phyloP scores from a whole-genome alignment of 208 protist species.

The Herpetomonas tarakana region DNA sequence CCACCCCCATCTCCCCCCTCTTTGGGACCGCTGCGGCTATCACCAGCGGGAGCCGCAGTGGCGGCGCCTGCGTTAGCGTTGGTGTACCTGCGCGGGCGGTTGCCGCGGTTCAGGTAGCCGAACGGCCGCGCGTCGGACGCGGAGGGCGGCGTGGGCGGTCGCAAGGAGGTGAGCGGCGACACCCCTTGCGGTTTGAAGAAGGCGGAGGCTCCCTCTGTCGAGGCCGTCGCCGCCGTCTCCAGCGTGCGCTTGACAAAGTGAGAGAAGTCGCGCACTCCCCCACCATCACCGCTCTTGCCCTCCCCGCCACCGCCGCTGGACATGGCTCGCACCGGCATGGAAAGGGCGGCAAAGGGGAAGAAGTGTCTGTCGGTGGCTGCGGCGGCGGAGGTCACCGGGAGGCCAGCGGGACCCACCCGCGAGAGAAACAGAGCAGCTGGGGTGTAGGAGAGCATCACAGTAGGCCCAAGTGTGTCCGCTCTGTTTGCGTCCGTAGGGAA shows the following conservation, averaged over 20 bases:
- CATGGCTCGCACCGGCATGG: no score
- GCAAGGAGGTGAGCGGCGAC: slow-evolving; percentile 36
- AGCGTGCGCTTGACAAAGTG: not conserved
- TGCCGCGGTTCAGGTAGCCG: slow-evolving; percentile 33
- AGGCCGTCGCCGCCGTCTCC: not conserved
- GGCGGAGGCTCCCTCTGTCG: not conserved
- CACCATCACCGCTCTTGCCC: not conserved
- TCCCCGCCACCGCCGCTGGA: not conserved
- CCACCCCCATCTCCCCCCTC: not conserved
- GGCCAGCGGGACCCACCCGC: no score
- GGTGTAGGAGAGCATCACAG: no score
- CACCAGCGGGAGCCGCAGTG: no score
- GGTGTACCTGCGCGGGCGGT: slow-evolving; percentile 30
- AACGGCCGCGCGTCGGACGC: slow-evolving; percentile 64
- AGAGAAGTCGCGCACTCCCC: not conserved
- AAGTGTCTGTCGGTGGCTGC: no score
- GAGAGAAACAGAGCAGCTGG: no score
- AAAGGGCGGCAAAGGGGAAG: no score
- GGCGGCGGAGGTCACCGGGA: no score
- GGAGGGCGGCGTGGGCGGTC: slow-evolving; percentile 32
- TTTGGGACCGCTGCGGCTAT: no score
- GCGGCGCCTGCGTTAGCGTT: slow-evolving; percentile 21
- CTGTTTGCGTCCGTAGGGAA: no score
- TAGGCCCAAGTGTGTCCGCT: no score
- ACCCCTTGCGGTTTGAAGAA: slow-evolving; percentile 9